Evolutionary conservation across 164 flowering plant genomes (phyloP), one percentile per base, ranked within the genome.

Genomic region (Macadamia integrifolia): DNA sequence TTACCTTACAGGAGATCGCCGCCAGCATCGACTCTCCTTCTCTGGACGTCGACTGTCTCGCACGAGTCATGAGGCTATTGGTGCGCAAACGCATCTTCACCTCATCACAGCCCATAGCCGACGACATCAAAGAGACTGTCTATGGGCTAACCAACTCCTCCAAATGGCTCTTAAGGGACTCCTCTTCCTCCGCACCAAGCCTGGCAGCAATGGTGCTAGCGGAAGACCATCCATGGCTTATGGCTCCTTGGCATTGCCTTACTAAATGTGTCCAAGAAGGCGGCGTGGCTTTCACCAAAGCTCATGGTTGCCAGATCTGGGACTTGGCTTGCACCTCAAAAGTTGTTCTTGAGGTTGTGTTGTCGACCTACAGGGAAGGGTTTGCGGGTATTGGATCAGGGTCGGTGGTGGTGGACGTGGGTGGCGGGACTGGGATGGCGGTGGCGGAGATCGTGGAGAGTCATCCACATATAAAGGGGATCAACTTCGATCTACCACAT

Each of bases 401-500:
- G 5, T 35, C 40, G 3, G 0, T 35, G 40, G 10, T 86, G 58
- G 84, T 83, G 10, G 88, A 84, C 48, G 85, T 84, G 4, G 90
- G 86, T 3, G 87, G 89, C 3, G 85, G 87, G 3, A 79, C 68
- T 1, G 87, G 89, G 1, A 56, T 61, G 0, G 23, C 66, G 6
- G 13, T 82, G 0, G 65, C 70, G 0, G 79, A 74, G 70, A 77
- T 86, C 42, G 86, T 81, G 43, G 73, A 69, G 63, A 71, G 69
- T 0, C 43, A 71, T 72, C 85, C 87, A 2, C 81, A 82, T 61
- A 50, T 84, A 15, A 60, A 44, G 7, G 86, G 81, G 0, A 69
- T 72, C 14, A 84, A 83, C 73, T 83, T 85, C 65, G 88, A 85
- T 71, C 52, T 81, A 62, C 84, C 86, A 1, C 78, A 83, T 60